Base-by-base conservation (phyloP, 2,329 filamentous ascomycete genomes). In the Fusarium albidum region DNA sequence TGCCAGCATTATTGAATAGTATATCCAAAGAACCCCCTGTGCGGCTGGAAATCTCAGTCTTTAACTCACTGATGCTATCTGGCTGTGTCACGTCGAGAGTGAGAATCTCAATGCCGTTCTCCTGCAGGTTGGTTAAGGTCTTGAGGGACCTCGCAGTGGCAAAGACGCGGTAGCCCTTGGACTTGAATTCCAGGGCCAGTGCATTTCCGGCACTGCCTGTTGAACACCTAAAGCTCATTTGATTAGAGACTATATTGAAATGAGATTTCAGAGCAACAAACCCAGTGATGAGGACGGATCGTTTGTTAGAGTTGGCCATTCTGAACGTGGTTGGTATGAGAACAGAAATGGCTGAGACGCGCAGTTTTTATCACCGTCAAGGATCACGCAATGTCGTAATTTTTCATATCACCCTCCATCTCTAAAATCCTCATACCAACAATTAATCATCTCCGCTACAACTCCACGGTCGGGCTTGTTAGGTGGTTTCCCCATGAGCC, bases 1-100 rank as follows among this genome's bases (percentile, higher is more conserved):
- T 31, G 13, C 51, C 51, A 12, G 53, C 53, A 10, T 57, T 57
- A 8, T 57, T 57, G 2, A 57, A 42, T 1, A 57, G n/a, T 14
- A 57, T 38, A 12, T 55, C 44, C 9, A 56, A 10, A 4, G 12
- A 12, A 0, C 53, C 53, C 14, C 40, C 44, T 0, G 53, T 56
- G 2, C 51, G 1, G 4, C 28, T 33, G 0, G 2, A 3, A 1
- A 56, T 50, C 27, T 55, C 53, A 9, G 29, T 6, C 3, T 41
- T 55, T 1, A 56, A 34, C 4, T n/a, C 28, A 0, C 10, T 7
- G 9, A 55, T 56, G 2, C 45, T 55, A 10, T 50, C 34, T 0
- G 51, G 2, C 5, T 33, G 27, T 0, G 53, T 50, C 12, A 56
- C 53, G 12, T 56, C 53, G 9, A 56, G 44, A 1, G 42, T 18